Conservation (phyloP, 2,329 filamentous ascomycete genomes). For the Penicillium sp. region DNA sequence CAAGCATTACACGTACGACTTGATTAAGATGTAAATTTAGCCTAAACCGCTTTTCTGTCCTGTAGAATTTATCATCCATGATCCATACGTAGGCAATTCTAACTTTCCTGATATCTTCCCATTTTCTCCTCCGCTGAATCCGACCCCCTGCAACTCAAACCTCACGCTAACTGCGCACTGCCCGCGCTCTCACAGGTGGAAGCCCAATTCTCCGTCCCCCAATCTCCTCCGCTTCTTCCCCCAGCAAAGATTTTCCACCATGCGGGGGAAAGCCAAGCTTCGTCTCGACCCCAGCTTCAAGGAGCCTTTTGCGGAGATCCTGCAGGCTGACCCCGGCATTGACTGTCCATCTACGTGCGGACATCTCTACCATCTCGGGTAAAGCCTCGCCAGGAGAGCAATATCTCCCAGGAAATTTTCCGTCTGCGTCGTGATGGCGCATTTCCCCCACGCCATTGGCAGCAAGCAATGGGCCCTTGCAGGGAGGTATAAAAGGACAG, state of each 20-base stretch:
- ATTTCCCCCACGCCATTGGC: not conserved
- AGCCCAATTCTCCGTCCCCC: conserved; percentile 21
- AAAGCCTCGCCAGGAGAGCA: conserved; percentile 5
- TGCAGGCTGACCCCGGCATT: not conserved
- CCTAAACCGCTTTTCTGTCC: not conserved
- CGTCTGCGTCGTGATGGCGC: conserved; percentile 10
- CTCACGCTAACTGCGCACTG: not conserved
- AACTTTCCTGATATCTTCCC: not conserved
- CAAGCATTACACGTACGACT: too few relatives aligned
- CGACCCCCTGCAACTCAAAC: not conserved
- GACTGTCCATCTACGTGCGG: not conserved
- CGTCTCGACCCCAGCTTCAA: conserved; percentile 1
- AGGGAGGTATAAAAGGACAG: not conserved
- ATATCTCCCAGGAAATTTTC: conserved; percentile 12
- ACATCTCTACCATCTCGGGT: conserved; percentile 1
- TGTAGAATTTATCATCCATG: not conserved
- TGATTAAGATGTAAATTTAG: not conserved
- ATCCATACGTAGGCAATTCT: not conserved
- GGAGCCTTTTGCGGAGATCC: conserved; percentile 9
- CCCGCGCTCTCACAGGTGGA: conserved; percentile 27
- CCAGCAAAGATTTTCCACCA: conserved; percentile 14
- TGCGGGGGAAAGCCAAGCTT: conserved; percentile 21
- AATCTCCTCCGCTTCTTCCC: conserved; percentile 4
- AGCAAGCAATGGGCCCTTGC: not conserved
- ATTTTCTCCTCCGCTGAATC: not conserved